These are phyloP conservation scores for Scenedesmus sp. DNA, from an alignment of 163 green algal species.

Conservation along the genomic window DNA sequence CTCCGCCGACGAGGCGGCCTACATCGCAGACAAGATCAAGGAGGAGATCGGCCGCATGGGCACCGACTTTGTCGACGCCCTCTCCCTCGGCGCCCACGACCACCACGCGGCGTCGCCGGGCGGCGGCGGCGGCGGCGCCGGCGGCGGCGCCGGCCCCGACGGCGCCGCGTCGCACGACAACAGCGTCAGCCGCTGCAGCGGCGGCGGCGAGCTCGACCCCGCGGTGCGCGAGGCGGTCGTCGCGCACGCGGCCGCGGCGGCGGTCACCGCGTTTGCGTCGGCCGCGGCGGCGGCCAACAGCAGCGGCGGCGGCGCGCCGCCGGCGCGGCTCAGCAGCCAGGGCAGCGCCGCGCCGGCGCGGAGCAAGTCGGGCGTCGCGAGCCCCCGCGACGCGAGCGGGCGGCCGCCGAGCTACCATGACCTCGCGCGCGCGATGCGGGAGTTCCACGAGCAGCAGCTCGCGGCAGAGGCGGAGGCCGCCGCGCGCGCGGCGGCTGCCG, in stretches of 20 bases:
- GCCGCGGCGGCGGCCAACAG: slow-evolving; percentile 39
- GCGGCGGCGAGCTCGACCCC: background rate
- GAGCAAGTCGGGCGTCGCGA: slow-evolving; percentile 4
- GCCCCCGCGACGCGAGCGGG: background rate
- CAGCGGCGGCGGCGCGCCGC: background rate
- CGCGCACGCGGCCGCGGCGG: slow-evolving; percentile 40
- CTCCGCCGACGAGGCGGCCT: slow-evolving; percentile 70
- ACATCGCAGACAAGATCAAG: slow-evolving; percentile 73
- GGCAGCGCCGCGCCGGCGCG: background rate
- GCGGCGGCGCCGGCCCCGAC: background rate
- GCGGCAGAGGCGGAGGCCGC: slow-evolving; percentile 15
- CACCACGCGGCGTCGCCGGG: background rate
- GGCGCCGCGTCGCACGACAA: background rate
- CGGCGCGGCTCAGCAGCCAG: background rate
- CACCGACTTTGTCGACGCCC: slow-evolving; percentile 16
- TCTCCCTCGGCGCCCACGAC: slow-evolving; percentile 13
- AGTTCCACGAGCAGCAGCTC: slow-evolving; percentile 49
- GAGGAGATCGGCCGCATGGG: slow-evolving; percentile 53
- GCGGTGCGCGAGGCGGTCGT: slow-evolving; percentile 17
- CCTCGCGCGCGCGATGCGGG: slow-evolving; percentile 43
- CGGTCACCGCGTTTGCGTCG: slow-evolving; percentile 34
- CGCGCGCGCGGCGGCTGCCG: slow-evolving; percentile 2
- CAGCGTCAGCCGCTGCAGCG: no score
- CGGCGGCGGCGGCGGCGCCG: background rate
- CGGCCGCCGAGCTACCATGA: slow-evolving; percentile 45